Evolutionary conservation across 768 basidiomycete species (phyloP), one percentile per base, ranked within the genome.

Genomic region (Russula griseocarnosa): DNA sequence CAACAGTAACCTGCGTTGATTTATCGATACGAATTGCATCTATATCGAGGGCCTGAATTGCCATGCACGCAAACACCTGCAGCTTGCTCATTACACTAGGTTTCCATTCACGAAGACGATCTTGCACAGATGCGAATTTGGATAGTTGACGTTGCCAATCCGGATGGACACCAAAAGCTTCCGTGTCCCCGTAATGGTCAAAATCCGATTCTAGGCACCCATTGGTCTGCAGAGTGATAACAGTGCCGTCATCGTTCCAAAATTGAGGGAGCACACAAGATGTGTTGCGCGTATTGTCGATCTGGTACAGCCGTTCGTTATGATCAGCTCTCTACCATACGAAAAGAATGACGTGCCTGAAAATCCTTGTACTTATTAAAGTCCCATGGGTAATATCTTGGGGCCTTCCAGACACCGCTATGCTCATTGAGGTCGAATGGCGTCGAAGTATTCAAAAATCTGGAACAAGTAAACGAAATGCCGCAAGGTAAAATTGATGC

Each of bases 11-110:
- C 72, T 97, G 94, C 0, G 92, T 95, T 30, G 94, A 85, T 75
- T 97, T 97, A 74, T 96, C 94, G 76, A 97, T 86, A 75, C 94
- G 94, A 73, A 97, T 96, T 61, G 86, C 94, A 72, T 97, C 94
- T 69, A 97, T 79, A 70, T 96, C 94, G 55, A 96, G 83, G 0
- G 94, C 88, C 47, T 84, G 84, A 75, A 97, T 90, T 34, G 86
- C 84, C 80, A 97, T 82, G 78, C 94, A 96, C 1, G 90, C 82
- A 72, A 95, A 94, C 36, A 78, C 76, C 65, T 86, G 78, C 55
- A 97, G 84, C 75, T 88, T 91, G 10, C 79, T 81, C 82, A 90
- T 86, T 56, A 94, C 92, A 1, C 78, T 71, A 0, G 91, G 85
- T 26, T 85, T 83, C 94, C 94, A 97, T 78, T 97, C 94, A 51